Evolutionary conservation across 768 basidiomycete genomes (phyloP), one percentile per base, ranked within the genome.

Genomic region (Fomitopsis pulvina): DNA sequence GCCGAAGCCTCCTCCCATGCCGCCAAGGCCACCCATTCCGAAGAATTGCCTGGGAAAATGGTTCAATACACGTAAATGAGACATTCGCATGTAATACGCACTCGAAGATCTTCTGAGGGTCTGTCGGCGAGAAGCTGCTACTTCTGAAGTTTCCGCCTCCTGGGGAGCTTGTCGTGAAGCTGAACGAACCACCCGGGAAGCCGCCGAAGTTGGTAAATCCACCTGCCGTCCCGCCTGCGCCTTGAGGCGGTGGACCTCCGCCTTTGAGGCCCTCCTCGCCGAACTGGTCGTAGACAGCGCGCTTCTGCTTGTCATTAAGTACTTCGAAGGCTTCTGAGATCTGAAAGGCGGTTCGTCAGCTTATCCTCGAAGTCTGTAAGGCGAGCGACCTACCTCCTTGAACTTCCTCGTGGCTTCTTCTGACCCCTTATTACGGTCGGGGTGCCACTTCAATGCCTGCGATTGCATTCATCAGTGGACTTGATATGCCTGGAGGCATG

Each of bases 301-400:
- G 85, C 61, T 92, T 92, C 63, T 91, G 74, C 65, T 81, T 80
- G 68, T 96, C 92, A 45, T 78, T 88, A 49, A 98, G 81, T 25
- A 95, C 93, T 64, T 98, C 95, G 60, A 95, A 98, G 0, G 92
- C 94, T 71, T 97, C 95, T 27, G 89, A 89, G 41, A 97, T 79
- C 87, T 95, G 44, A 4, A 21, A n/a, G 2, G 29, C 39, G 26
- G 12, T 4, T 39, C n/a, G n/a, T n/a, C n/a, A n/a, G n/a, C n/a
- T 18, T 34, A 34, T 34, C 11, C 18, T 34, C 32, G n/a, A n/a
- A 10, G n/a, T 34, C 22, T 6, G 25, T 12, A 7, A 12, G 20
- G 7, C n/a, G 4, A 4, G 10, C 22, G 26, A 1, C 52, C 24
- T 37, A 85, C 92, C 78, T 94, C 81, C 71, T 99, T 94, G 68